These are phyloP conservation scores for Thalassiosira profunda DNA, from an alignment of 108 stramenopile genomes.

Conservation along the genomic window DNA sequence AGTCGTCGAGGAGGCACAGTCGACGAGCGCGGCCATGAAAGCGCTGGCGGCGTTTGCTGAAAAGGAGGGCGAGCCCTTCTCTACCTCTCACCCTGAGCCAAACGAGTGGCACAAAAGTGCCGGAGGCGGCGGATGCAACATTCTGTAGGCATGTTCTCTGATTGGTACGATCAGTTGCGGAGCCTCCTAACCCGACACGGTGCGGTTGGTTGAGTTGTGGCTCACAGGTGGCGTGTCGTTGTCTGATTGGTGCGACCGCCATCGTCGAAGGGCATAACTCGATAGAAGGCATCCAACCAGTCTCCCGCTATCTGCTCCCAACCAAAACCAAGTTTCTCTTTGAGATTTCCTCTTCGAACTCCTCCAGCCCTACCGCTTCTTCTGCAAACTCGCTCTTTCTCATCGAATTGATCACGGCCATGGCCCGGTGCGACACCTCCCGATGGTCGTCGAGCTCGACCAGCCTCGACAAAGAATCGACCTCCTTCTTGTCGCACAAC, in stretches of 20 bases:
- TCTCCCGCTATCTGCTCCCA: too few species aligned
- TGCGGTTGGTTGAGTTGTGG: too few species aligned
- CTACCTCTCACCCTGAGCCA: conserved; percentile 12
- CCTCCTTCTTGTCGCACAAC: conserved; percentile 22
- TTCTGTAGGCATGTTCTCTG: too few species aligned
- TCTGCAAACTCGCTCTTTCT: conserved; percentile 18
- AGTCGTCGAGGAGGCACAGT: conserved; percentile 36
- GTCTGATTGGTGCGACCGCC: too few species aligned
- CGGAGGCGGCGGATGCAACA: conserved; percentile 47
- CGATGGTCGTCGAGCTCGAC: conserved; percentile 30
- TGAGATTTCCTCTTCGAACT: conserved; percentile 20
- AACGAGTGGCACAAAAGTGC: conserved; percentile 46
- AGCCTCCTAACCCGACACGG: too few species aligned
- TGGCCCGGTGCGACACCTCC: conserved; percentile 23
- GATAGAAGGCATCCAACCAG: too few species aligned
- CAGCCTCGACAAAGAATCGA: conserved; percentile 23
- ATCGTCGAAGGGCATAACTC: too few species aligned
- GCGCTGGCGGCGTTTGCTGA: conserved; percentile 26
- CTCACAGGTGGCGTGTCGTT: too few species aligned
- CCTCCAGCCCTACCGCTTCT: conserved; percentile 16
- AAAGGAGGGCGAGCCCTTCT: conserved; percentile 41
- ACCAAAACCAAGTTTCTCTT: conserved; percentile 35
- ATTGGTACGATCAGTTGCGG: too few species aligned
- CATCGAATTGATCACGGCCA: conserved; percentile 41
- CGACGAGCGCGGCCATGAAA: conserved; percentile 24